A percentile compares a stretch with the other conserved stretches of the same genome.
Evolutionary conservation across 2,329 filamentous ascomycete species (phyloP).

Genomic region (Exophiala oligosperma): DNA sequence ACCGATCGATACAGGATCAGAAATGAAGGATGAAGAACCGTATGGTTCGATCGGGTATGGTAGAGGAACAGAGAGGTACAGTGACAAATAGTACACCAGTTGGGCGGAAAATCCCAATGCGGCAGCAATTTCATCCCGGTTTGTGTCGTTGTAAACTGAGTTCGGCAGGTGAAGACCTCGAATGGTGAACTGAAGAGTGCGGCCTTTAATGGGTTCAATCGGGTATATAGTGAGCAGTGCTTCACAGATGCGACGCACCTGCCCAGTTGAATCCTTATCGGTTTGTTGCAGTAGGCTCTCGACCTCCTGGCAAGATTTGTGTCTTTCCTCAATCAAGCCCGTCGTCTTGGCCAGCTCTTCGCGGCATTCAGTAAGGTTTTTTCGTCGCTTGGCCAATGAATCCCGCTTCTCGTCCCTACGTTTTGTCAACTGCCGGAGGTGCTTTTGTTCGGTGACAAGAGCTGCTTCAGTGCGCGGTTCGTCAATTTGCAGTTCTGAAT

Average conservation of each 20-base stretch:
- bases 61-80: conserved; percentile 75
- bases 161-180: conserved; percentile 78
- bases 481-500: conserved; percentile 37
- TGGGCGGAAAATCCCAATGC: conserved; percentile 79
- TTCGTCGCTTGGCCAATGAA: conserved; percentile 34
- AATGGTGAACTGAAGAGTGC: conserved; percentile 79
- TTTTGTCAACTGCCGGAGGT: conserved; percentile 32
- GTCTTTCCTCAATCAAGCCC: conserved; percentile 6
- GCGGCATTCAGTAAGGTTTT: conserved; percentile 17
- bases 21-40: conserved; percentile 72
- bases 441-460: conserved; percentile 25
- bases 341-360: conserved; percentile 7
- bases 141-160: conserved; percentile 67
- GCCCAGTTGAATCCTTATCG: conserved; percentile 70
- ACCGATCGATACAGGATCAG: conserved; percentile 66
- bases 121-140: conserved; percentile 73
- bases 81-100: conserved; percentile 72
- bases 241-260: conserved; percentile 83
- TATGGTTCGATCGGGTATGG: conserved; percentile 76
- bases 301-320: conserved; percentile 11
- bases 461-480: conserved; percentile 27
- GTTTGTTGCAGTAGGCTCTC: conserved; percentile 32
- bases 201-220: conserved; percentile 66
- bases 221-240: conserved; percentile 78
- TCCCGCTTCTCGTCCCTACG: conserved; percentile 45